Evolutionary conservation across 2,329 filamentous ascomycete species (phyloP).

Genomic region (Apiospora sp.): DNA sequence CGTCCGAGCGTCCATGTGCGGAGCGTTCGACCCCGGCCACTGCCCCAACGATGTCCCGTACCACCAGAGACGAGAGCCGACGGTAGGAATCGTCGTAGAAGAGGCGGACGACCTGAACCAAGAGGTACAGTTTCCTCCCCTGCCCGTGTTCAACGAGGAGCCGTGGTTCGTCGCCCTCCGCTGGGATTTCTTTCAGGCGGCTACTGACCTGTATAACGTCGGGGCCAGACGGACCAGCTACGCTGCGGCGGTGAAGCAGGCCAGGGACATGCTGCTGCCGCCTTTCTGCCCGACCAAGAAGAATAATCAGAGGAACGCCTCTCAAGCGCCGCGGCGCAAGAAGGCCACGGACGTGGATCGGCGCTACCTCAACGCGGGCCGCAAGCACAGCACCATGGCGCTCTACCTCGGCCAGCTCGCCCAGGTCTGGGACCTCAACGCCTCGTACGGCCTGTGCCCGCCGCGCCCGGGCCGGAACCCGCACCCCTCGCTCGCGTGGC

Average conservation of each 20-base stretch:
- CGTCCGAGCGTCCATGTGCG: background rate
- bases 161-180: constrained; percentile 5
- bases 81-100: too few relatives aligned
- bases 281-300: background rate
- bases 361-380: background rate
- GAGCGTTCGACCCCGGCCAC: background rate
- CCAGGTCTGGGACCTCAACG: constrained; percentile 29
- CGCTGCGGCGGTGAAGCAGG: background rate
- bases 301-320: background rate
- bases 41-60: constrained; percentile 1
- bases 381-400: background rate
- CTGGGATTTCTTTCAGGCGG: constrained; percentile 1
- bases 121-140: background rate
- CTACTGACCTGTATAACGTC: background rate
- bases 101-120: background rate
- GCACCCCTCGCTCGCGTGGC: background rate
- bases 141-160: background rate
- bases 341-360: background rate
- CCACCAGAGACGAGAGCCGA: background rate
- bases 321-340: background rate
- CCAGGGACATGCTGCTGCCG: too few relatives aligned
- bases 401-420: constrained; percentile 30
- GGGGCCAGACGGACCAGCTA: background rate
- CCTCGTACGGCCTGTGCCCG: constrained; percentile 17
- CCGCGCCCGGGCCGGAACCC: constrained; percentile 28